These are phyloP conservation scores for Trichosporon faecale DNA, from an alignment of 1,284 basidiomycete genomes.

Conservation along the genomic window DNA sequence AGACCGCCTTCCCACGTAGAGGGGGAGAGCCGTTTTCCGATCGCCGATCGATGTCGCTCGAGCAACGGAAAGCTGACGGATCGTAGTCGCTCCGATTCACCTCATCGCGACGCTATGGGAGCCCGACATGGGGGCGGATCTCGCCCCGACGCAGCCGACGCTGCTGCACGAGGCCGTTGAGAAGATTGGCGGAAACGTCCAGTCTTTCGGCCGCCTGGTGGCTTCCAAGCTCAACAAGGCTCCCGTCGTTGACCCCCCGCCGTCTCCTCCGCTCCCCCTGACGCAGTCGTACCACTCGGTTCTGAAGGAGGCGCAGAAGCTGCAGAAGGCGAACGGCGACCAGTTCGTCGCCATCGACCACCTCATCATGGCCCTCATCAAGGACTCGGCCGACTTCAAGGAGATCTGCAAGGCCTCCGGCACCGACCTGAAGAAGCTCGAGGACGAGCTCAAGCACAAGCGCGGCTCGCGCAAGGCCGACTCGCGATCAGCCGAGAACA, in stretches of 20 bases:
- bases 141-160: constrained; percentile 38
- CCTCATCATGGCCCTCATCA: constrained; percentile 69
- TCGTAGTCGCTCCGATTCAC: constrained; percentile 50
- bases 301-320: constrained; percentile 71
- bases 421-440: constrained; percentile 53
- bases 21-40: no score
- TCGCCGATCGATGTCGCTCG: not conserved
- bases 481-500: constrained; percentile 55
- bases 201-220: constrained; percentile 44
- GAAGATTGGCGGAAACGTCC: constrained; percentile 47
- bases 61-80: constrained; percentile 19
- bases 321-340: constrained; percentile 80
- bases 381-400: constrained; percentile 50
- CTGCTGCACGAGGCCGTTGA: constrained; percentile 47
- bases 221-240: constrained; percentile 56
- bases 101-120: constrained; percentile 50
- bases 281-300: constrained; percentile 65
- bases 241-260: constrained; percentile 78
- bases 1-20: not conserved
- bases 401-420: constrained; percentile 55
- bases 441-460: constrained; percentile 56
- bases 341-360: constrained; percentile 90
- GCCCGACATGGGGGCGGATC: constrained; percentile 27
- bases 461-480: constrained; percentile 58
- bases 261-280: constrained; percentile 67